These are phyloP conservation scores for Yamadazyma epiphylla DNA, from an alignment of 1,139 yeast species.

Conservation along the genomic window DNA sequence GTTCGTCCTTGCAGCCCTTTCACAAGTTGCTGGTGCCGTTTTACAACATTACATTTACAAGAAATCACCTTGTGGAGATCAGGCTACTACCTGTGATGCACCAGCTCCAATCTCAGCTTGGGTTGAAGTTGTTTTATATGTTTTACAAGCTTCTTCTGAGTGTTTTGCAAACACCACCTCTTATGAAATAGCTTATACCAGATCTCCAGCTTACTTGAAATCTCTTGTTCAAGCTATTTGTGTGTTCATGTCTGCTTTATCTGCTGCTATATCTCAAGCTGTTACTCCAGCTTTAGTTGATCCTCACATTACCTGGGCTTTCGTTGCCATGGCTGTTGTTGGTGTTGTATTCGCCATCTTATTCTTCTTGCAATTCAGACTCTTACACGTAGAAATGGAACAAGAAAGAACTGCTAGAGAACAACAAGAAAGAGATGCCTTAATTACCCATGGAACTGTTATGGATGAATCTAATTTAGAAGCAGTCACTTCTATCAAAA, in stretches of 20 bases:
- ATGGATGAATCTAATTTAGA: slow-evolving; percentile 12
- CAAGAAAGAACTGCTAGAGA: slow-evolving; percentile 32
- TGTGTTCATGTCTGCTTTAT: slow-evolving; percentile 52
- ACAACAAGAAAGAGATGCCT: slow-evolving; percentile 11
- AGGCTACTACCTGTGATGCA: slow-evolving; percentile 44
- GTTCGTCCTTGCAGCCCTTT: slow-evolving; percentile 25
- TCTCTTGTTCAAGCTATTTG: slow-evolving; percentile 62
- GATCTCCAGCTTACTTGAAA: slow-evolving; percentile 62
- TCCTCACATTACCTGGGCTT: slow-evolving; percentile 2
- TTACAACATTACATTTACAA: slow-evolving; percentile 27
- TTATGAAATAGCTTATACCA: slow-evolving; percentile 62
- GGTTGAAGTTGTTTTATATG: slow-evolving; percentile 47
- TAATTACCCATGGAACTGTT: slow-evolving; percentile 10
- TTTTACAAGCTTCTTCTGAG: slow-evolving; percentile 58
- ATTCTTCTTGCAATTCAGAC: slow-evolving; percentile 45
- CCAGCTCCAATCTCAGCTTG: slow-evolving; percentile 50
- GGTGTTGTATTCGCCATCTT: slow-evolving; percentile 31
- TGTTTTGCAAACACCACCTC: slow-evolving; percentile 64
- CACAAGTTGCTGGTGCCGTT: slow-evolving; percentile 34
- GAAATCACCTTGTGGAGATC: slow-evolving; percentile 32
- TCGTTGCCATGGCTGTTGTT: slow-evolving; percentile 3
- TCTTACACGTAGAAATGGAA: slow-evolving; percentile 50
- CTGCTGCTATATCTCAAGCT: slow-evolving; percentile 54
- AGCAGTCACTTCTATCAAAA: slow-evolving; percentile 14
- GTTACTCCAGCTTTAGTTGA: slow-evolving; percentile 36